Evolutionary conservation across 2,329 filamentous ascomycete genomes (phyloP).

Genomic region (Diaporthe velutina): DNA sequence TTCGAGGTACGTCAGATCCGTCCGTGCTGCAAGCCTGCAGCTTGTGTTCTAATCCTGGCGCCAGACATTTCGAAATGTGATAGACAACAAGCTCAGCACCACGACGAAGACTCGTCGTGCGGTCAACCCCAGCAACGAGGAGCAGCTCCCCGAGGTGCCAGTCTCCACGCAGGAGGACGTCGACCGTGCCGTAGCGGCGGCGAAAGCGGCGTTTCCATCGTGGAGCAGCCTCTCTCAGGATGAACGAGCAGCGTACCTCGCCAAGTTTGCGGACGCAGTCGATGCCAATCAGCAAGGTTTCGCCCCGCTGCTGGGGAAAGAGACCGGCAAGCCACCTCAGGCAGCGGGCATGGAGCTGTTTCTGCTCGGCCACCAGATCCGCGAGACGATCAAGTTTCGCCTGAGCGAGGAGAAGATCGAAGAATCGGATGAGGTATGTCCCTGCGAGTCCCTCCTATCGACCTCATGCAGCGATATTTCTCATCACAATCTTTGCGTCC

Average conservation of each 20-base stretch:
- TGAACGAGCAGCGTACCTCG: constrained; percentile 50
- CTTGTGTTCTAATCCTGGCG: neutral
- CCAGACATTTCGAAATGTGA: constrained; percentile 44
- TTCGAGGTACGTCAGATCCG: constrained; percentile 20
- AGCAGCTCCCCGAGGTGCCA: constrained; percentile 52
- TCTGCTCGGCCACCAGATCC: neutral
- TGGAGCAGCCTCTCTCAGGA: constrained; percentile 53
- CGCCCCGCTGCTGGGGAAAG: constrained; percentile 40
- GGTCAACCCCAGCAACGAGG: constrained; percentile 51
- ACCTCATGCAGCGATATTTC: neutral
- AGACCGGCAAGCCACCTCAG: constrained; percentile 43
- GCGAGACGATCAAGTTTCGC: constrained; percentile 15
- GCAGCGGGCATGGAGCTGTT: constrained; percentile 17
- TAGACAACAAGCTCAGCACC: constrained; percentile 41
- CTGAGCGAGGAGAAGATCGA: constrained; percentile 28
- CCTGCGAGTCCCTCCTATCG: neutral
- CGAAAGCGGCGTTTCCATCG: constrained; percentile 50
- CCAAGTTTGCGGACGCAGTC: constrained; percentile 50
- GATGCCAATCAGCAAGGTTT: constrained; percentile 45
- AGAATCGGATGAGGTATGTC: constrained; percentile 16
- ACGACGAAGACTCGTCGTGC: constrained; percentile 45
- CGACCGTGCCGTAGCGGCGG: constrained; percentile 53
- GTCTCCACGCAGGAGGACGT: constrained; percentile 54
- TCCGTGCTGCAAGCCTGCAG: neutral
- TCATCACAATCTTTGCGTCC: neutral